phyloP scores from a whole-genome alignment of 768 basidiomycete species.

The Mrakia frigida region DNA sequence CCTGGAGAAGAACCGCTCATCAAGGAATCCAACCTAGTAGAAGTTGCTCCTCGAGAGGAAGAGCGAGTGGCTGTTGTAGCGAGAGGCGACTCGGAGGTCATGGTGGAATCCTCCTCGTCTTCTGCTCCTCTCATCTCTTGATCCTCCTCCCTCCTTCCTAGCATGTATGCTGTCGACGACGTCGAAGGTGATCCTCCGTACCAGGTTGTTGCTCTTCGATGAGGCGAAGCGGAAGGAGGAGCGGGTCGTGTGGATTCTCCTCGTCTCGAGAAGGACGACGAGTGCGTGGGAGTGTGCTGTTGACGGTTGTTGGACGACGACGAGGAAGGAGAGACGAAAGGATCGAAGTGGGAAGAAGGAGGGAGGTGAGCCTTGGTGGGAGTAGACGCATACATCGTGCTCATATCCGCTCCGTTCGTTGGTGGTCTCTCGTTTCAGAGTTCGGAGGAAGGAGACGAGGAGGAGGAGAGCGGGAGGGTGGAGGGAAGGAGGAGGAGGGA shows the following conservation, averaged over 20 bases:
- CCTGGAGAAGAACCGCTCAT: conserved; percentile 1
- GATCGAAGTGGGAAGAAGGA: conserved; percentile 4
- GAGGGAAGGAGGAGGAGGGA: conserved; percentile 2
- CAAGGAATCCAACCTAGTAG: not conserved
- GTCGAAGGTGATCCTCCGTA: not conserved
- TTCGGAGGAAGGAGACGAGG: not conserved
- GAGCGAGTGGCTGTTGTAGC: not conserved
- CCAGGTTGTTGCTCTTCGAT: conserved; percentile 17
- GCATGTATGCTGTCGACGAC: not conserved
- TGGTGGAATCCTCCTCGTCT: conserved; percentile 8
- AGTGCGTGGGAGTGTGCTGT: conserved; percentile 10
- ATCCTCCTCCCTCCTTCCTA: not conserved
- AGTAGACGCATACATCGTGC: conserved; percentile 19
- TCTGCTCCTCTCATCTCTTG: not conserved
- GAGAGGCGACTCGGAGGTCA: not conserved
- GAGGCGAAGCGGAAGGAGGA: conserved; percentile 12
- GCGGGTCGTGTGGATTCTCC: not conserved
- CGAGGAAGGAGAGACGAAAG: conserved; percentile 22
- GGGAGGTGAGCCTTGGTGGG: conserved; percentile 24
- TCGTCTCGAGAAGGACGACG: not conserved
- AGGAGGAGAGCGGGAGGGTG: not conserved
- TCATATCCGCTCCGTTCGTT: not conserved
- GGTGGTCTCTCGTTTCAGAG: too few species aligned
- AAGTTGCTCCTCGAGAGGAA: too few species aligned
- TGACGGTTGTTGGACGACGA: not conserved